A percentile compares a stretch with the other conserved stretches of the same genome.
Evolutionary conservation across 306 rosid species (phyloP).

Genomic region (Lotus japonicus): DNA sequence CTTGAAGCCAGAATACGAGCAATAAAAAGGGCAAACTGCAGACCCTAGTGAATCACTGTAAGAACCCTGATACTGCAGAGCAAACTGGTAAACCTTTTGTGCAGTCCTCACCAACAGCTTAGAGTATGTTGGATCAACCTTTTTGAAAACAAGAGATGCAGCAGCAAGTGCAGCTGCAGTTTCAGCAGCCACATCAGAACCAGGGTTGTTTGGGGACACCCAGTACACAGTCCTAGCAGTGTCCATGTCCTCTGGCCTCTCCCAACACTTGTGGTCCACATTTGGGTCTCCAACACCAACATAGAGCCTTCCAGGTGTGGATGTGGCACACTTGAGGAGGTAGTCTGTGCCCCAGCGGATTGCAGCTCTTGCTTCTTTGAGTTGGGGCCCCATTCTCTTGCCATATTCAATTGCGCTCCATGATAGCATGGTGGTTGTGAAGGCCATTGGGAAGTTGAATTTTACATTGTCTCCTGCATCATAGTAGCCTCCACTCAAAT

Average conservation of each 20-base stretch:
- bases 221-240: constrained; percentile 53
- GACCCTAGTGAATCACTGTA: constrained; percentile 84
- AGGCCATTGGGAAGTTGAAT: constrained; percentile 95
- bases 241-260: constrained; percentile 91
- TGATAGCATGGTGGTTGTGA: constrained; percentile 81
- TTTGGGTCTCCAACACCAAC: constrained; percentile 88
- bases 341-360: constrained; percentile 82
- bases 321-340: constrained; percentile 63
- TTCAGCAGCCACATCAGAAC: constrained; percentile 92
- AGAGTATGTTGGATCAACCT: constrained; percentile 60
- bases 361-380: constrained; percentile 45
- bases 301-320: constrained; percentile 67
- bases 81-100: constrained; percentile 65
- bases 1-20: constrained; percentile 94
- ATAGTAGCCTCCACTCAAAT: constrained; percentile 81
- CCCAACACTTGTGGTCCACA: constrained; percentile 89
- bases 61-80: constrained; percentile 58
- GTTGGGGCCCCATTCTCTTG: constrained; percentile 56
- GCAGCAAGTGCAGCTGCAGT: constrained; percentile 88
- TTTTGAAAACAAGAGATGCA: constrained; percentile 72
- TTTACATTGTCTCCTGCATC: constrained; percentile 96
- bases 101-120: constrained; percentile 49
- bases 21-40: constrained; percentile 85
- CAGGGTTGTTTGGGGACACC: constrained; percentile 59
- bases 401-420: constrained; percentile 80